Percentiles rank a stretch among this genome's conserved stretches.
Conservation (phyloP, 495 filamentous ascomycete species). For the Penicillium waksmanii region DNA sequence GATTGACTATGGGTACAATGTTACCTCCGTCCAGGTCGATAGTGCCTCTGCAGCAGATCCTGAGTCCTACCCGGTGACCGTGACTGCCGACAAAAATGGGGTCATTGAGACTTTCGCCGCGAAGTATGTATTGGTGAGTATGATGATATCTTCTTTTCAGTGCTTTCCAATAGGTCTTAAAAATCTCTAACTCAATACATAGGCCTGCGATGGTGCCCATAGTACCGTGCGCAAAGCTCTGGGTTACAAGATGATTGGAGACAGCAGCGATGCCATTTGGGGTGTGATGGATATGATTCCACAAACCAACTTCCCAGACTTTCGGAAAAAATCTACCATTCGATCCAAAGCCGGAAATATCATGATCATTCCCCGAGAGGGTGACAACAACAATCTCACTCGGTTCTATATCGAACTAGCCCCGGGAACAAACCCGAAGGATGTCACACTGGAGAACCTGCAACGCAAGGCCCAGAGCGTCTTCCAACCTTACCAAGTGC, state of each 20-base stretch:
- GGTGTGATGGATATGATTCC: conserved; percentile 85
- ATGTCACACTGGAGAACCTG: conserved; percentile 54
- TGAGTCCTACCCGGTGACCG: conserved; percentile 55
- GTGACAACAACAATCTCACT: conserved; percentile 61
- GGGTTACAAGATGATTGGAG: conserved; percentile 72
- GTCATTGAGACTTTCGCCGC: conserved; percentile 57
- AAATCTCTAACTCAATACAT: conserved; percentile 1
- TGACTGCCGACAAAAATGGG: conserved; percentile 57
- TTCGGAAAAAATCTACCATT: conserved; percentile 71
- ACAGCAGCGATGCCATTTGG: conserved; percentile 74
- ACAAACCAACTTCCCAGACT: conserved; percentile 79
- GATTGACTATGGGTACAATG: conserved; percentile 66
- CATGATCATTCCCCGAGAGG: conserved; percentile 74
- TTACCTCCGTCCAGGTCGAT: conserved; percentile 59
- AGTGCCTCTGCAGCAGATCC: conserved; percentile 38
- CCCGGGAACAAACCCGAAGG: conserved; percentile 48
- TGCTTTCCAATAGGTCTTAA: no score
- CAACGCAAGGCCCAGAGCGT: conserved; percentile 61
- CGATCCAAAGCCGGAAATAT: conserved; percentile 61
- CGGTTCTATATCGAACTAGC: conserved; percentile 74
- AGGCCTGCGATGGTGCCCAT: conserved; percentile 82
- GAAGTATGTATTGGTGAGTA: conserved; percentile 69
- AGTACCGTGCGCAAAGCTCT: conserved; percentile 68
- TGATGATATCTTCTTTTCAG: not conserved
- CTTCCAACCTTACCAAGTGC: conserved; percentile 58